phyloP scores from a whole-genome alignment of 225 moss, liverwort and hornwort genomes.

The Lunularia cruciata region DNA sequence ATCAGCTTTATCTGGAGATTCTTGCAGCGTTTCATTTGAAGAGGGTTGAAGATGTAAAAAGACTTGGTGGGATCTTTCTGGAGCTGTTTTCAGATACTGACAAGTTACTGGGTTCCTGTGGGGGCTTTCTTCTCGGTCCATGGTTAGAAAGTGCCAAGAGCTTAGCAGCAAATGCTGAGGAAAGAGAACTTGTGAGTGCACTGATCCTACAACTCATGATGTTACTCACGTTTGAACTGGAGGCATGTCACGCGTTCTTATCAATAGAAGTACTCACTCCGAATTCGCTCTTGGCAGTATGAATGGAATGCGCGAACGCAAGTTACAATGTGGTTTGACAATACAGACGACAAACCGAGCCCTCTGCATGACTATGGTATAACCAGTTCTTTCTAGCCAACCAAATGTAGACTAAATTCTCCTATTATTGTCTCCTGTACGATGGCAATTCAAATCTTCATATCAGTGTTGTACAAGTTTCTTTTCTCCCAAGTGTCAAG shows the following conservation, averaged over 20 bases:
- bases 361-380: conserved; percentile 87
- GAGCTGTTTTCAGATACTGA: conserved; percentile 62
- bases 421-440: no score
- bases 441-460: no score
- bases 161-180: conserved; percentile 58
- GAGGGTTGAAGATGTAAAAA: conserved; percentile 54
- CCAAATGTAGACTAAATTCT: no score
- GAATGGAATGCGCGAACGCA: conserved; percentile 97
- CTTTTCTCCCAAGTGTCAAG: no score
- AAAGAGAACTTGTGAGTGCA: conserved; percentile 62
- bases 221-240: no score
- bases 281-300: conserved; percentile 49
- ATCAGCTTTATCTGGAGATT: conserved; percentile 52
- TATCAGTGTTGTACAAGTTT: no score
- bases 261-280: not conserved
- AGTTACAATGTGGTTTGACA: conserved; percentile 99
- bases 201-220: no score
- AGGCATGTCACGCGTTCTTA: no score
- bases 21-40: conserved; percentile 35
- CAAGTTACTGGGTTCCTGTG: conserved; percentile 54
- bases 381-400: no score
- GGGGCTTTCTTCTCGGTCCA: conserved; percentile 82
- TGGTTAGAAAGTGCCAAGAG: conserved; percentile 81
- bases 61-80: conserved; percentile 62
- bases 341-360: conserved; percentile 72